These are phyloP conservation scores for Talaromyces liani DNA, from an alignment of 495 filamentous ascomycete genomes.

Conservation along the genomic window DNA sequence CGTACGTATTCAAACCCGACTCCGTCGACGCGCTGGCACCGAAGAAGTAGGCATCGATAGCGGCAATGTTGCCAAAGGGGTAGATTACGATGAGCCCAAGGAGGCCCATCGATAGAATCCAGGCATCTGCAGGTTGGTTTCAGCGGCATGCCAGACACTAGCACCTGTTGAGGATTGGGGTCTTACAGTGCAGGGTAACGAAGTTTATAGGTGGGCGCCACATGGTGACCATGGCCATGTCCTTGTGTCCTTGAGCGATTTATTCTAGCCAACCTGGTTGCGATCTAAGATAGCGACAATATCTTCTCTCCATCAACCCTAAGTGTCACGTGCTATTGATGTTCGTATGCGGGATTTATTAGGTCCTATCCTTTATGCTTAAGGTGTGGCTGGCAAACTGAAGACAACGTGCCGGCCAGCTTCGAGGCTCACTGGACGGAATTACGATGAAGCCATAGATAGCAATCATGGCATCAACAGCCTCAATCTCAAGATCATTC, in stretches of 20 bases:
- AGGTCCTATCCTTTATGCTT: background rate
- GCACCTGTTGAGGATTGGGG: background rate
- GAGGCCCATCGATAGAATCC: slow-evolving; percentile 26
- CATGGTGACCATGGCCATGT: slow-evolving; percentile 9
- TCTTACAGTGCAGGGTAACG: slow-evolving; percentile 55
- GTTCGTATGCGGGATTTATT: slow-evolving; percentile 1
- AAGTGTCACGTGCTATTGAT: background rate
- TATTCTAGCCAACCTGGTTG: no score
- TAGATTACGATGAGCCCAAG: slow-evolving; percentile 28
- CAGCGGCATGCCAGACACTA: background rate
- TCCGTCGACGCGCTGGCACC: slow-evolving; percentile 34
- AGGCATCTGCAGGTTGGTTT: slow-evolving; percentile 22
- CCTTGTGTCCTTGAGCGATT: no score
- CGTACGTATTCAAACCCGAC: slow-evolving; percentile 36
- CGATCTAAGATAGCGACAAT: no score
- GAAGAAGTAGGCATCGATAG: slow-evolving; percentile 38
- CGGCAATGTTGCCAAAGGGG: slow-evolving; percentile 32
- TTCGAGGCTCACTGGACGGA: no score
- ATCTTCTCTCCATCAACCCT: no score
- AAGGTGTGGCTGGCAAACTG: no score
- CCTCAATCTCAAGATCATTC: no score
- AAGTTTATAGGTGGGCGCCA: slow-evolving; percentile 50
- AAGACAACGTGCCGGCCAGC: no score
- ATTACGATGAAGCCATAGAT: no score
- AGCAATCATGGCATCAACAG: no score